phyloP scores from a whole-genome alignment of 768 basidiomycete species.

The Favolaschia claudopus region DNA sequence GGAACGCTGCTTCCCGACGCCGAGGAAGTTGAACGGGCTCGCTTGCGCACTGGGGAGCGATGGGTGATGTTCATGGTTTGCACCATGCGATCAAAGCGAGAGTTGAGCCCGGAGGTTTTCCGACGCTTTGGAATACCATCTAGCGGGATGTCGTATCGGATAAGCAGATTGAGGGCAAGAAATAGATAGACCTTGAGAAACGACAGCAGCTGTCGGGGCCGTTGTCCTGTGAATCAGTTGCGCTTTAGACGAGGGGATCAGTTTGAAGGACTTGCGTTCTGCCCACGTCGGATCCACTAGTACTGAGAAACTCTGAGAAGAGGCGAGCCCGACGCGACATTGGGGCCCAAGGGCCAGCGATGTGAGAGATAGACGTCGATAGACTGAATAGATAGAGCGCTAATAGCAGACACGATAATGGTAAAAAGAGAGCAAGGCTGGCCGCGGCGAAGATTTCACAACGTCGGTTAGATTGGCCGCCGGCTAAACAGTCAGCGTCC shows the following conservation, averaged over 20 bases:
- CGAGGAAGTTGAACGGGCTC: constrained; percentile 49
- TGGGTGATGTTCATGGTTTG: constrained; percentile 58
- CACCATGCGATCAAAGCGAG: constrained; percentile 73
- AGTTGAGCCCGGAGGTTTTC: constrained; percentile 58
- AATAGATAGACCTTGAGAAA: constrained; percentile 9
- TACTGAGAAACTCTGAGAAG: constrained; percentile 28
- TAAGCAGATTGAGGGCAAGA: background rate
- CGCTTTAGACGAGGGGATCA: background rate
- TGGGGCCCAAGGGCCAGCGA: too few species aligned
- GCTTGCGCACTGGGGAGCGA: constrained; percentile 38
- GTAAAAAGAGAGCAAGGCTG: too few species aligned
- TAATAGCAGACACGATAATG: too few species aligned
- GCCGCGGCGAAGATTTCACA: too few species aligned
- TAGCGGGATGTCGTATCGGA: background rate
- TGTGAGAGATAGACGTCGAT: too few species aligned
- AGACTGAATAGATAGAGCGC: too few species aligned
- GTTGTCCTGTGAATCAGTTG: background rate
- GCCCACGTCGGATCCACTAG: background rate
- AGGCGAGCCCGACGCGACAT: constrained; percentile 24
- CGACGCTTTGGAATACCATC: constrained; percentile 50
- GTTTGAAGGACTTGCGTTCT: background rate
- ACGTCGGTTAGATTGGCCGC: too few species aligned
- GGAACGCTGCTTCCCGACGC: constrained; percentile 52
- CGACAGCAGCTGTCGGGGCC: background rate
- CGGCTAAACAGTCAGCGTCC: too few species aligned